Evolutionary conservation across 176 grass and related monocot species (phyloP), one percentile per base, ranked within the genome.

Genomic region (Elymus sibiricus): DNA sequence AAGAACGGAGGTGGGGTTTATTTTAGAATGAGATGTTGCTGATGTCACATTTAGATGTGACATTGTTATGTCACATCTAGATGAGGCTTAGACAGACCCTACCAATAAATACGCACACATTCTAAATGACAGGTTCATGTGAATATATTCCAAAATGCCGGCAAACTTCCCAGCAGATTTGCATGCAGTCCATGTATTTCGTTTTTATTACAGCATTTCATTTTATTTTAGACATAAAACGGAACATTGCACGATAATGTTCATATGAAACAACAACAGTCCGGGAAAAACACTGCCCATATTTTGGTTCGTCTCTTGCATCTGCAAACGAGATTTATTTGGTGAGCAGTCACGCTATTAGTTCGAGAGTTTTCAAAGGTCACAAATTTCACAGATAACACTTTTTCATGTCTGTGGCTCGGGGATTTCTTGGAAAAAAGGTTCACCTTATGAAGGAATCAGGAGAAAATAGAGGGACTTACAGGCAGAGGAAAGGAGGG

Each of bases 251-350:
- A 82, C 2, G 34, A 22, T 15, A 9, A 21, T 74, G 17, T 22
- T 31, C 68, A 44, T 53, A 40, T 40, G 12, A 74, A 21, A 69
- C 81, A 83, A 17, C 68, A 83, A 25, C 81, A 74, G 17, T 83
- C 67, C 51, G 81, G 2, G 81, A 2, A 22, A 22, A 59, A 4
- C 81, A 83, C 25, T 60, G 9, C 1, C 31, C 51, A 26, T 73
- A 83, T 26, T 73, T 55, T 1, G 67, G 55, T 1, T 53, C 67
- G 2, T 42, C 53, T 37, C 51, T 15, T 29, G 51, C 67, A 60
- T 82, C 8, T 76, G 27, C 59, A 64, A 64, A 7, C 2, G 16
- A 10, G 24, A 29, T 32, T 76, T 32, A 43, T 21, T 76, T 76
- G 9, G 46, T 53, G 27, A 53, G 17, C 16, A 56, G 64, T 44